Percentiles rank a stretch among this genome's conserved stretches.
Conservation (phyloP, 805 yeast genomes). For the Yamadazyma tumulicola region DNA sequence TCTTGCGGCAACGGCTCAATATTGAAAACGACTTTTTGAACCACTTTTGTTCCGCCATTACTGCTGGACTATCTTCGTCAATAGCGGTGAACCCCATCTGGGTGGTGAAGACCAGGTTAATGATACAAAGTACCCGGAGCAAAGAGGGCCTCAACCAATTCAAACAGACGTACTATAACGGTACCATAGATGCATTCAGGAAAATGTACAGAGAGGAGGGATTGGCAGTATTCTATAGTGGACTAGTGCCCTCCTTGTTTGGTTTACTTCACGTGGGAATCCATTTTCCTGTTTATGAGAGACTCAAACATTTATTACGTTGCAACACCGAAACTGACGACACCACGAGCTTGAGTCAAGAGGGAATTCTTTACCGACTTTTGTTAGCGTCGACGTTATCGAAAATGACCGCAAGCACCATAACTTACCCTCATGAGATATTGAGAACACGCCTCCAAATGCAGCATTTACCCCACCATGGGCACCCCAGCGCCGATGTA, state of each 20-base stretch:
- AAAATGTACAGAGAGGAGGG: slow-evolving; percentile 84
- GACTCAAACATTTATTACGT: slow-evolving; percentile 55
- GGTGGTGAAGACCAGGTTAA: slow-evolving; percentile 94
- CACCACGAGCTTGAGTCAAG: slow-evolving; percentile 3
- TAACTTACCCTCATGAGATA: slow-evolving; percentile 95
- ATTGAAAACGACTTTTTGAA: slow-evolving; percentile 23
- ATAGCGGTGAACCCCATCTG: slow-evolving; percentile 90
- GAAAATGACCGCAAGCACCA: slow-evolving; percentile 82
- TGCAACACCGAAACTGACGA: slow-evolving; percentile 15
- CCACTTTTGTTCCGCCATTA: slow-evolving; percentile 63
- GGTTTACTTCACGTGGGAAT: slow-evolving; percentile 93
- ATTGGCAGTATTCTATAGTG: slow-evolving; percentile 75
- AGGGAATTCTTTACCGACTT: slow-evolving; percentile 25
- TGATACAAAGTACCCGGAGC: slow-evolving; percentile 69
- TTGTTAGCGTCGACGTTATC: slow-evolving; percentile 69
- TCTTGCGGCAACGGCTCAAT: slow-evolving; percentile 27
- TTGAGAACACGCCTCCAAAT: slow-evolving; percentile 88
- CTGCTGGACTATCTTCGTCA: slow-evolving; percentile 87
- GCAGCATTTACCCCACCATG: slow-evolving; percentile 26
- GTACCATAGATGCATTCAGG: slow-evolving; percentile 79
- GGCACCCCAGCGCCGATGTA: slow-evolving; percentile 8
- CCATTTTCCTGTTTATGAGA: slow-evolving; percentile 92
- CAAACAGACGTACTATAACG: slow-evolving; percentile 49
- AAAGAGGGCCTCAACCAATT: slow-evolving; percentile 24
- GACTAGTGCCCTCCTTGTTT: slow-evolving; percentile 83